A percentile compares a stretch with the other conserved stretches of the same genome.
Evolutionary conservation across 768 basidiomycete species (phyloP).

Genomic region (Hericium rajendrae): DNA sequence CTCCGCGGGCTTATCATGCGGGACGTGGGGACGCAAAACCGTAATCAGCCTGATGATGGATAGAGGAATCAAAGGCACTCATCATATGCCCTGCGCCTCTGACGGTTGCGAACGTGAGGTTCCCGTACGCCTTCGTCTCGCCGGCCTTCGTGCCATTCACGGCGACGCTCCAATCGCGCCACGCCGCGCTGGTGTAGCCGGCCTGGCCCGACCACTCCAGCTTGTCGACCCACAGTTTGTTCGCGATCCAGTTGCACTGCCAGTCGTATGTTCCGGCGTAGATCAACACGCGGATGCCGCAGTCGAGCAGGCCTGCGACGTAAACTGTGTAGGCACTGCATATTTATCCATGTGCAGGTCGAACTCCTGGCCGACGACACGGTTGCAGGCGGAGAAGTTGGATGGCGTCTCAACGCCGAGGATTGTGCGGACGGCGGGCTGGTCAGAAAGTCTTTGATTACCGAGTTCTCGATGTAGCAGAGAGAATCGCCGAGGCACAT

Average conservation of each 20-base stretch:
- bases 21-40: constrained; percentile 36
- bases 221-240: constrained; percentile 65
- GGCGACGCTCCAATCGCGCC: constrained; percentile 50
- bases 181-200: constrained; percentile 36
- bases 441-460: constrained; percentile 39
- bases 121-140: constrained; percentile 41
- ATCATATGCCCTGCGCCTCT: constrained; percentile 58
- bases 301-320: constrained; percentile 61
- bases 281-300: constrained; percentile 64
- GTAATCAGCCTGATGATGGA: constrained; percentile 3
- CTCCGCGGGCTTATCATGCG: constrained; percentile 61
- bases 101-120: constrained; percentile 56
- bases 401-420: constrained; percentile 37
- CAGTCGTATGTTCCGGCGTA: constrained; percentile 72
- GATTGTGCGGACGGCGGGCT: constrained; percentile 30
- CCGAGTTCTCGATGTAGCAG: constrained; percentile 30
- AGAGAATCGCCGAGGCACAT: constrained; percentile 22
- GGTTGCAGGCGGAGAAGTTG: constrained; percentile 52
- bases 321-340: constrained; percentile 48
- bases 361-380: constrained; percentile 33
- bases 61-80: constrained; percentile 19
- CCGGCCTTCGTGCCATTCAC: constrained; percentile 41
- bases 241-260: constrained; percentile 75
- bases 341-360: constrained; percentile 36
- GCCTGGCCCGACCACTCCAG: constrained; percentile 63